Evolutionary conservation across 176 grass and related monocot species (phyloP).

Genomic region (Rhynchospora breviuscula): DNA sequence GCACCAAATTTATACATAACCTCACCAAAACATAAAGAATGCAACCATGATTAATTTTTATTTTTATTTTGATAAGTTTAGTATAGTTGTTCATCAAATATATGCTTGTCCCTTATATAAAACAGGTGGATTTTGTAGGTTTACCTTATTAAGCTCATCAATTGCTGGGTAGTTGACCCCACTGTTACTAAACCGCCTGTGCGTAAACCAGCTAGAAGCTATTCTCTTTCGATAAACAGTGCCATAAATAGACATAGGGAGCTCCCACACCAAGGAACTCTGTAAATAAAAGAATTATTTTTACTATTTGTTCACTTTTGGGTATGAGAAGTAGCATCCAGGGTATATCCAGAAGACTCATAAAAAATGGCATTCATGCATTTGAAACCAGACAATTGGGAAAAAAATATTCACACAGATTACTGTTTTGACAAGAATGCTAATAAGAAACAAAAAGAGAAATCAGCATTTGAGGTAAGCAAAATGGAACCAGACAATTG

Average conservation of each 20-base stretch:
- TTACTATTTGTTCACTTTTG: neutral
- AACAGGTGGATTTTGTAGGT: neutral
- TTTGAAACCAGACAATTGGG: neutral
- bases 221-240: constrained; percentile 9
- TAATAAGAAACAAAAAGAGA: no score
- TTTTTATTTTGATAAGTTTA: no score
- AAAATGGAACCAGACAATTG: no score
- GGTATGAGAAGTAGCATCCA: neutral
- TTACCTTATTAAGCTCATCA: constrained; percentile 27
- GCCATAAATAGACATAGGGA: constrained; percentile 11
- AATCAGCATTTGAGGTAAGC: no score
- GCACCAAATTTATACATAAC: no score
- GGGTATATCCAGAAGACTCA: neutral
- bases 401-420: neutral
- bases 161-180: constrained; percentile 5
- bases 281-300: neutral
- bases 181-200: neutral
- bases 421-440: neutral
- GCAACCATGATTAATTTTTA: no score
- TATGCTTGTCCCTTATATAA: no score
- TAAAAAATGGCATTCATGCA: neutral
- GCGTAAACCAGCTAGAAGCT: neutral
- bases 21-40: no score
- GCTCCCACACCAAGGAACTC: neutral
- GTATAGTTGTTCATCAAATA: no score